A percentile compares a stretch with the other conserved stretches of the same genome.
Conservation (phyloP, 352 stramenopile genomes). For the Pythium monospermum region DNA sequence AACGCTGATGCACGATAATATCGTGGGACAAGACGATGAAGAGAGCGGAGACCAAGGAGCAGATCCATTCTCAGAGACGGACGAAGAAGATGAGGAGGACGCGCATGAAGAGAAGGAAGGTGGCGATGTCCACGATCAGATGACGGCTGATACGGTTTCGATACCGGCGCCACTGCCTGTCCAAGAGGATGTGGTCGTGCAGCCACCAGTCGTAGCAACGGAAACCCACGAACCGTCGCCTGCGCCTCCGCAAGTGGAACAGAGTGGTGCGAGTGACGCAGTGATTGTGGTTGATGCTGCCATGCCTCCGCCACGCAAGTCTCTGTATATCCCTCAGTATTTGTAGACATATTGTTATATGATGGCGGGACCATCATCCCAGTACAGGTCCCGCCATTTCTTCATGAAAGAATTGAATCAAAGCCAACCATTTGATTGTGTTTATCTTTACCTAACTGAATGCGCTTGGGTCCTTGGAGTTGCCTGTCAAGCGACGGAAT, state of each 20-base stretch:
- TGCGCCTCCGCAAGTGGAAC: too few relatives aligned
- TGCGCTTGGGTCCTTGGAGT: constrained; percentile 78
- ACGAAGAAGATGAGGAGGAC: constrained; percentile 19
- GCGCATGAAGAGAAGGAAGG: too few relatives aligned
- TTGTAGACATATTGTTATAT: too few relatives aligned
- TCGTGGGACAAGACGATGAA: constrained; percentile 18
- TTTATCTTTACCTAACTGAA: constrained; percentile 49
- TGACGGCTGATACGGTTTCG: too few relatives aligned
- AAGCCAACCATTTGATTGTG: neutral
- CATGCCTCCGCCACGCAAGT: constrained; percentile 7
- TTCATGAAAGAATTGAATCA: too few relatives aligned
- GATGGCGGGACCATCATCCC: too few relatives aligned
- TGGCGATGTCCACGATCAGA: too few relatives aligned
- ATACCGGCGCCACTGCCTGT: too few relatives aligned
- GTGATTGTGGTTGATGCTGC: neutral
- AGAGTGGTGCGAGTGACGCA: too few relatives aligned
- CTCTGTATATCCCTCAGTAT: constrained; percentile 26
- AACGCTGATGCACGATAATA: constrained; percentile 27
- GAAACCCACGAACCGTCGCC: too few relatives aligned
- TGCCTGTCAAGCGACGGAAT: constrained; percentile 74
- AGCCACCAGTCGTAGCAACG: neutral
- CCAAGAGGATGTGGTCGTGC: too few relatives aligned
- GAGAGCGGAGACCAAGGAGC: neutral
- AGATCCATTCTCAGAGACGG: constrained; percentile 16
- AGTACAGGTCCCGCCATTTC: too few relatives aligned